These are phyloP conservation scores for Backusella tuberculispora DNA, from an alignment of 192 early-diverging fungal species.

Conservation along the genomic window DNA sequence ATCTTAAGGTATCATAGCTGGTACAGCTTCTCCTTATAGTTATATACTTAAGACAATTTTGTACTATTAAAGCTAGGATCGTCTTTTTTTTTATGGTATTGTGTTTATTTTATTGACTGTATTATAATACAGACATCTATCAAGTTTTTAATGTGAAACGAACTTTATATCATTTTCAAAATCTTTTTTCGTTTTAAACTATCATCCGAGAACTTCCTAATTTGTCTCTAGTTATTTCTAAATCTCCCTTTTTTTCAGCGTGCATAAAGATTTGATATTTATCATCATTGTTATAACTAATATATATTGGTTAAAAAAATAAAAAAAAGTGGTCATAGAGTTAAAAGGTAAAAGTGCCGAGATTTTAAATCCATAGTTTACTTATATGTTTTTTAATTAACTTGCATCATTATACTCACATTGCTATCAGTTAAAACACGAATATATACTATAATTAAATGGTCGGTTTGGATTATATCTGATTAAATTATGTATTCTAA, in stretches of 20 bases:
- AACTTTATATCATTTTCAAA: not conserved
- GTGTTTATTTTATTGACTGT: not conserved
- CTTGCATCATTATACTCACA: no score
- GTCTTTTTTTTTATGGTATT: no score
- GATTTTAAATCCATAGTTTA: no score
- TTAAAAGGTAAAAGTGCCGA: no score
- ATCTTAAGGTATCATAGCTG: not conserved
- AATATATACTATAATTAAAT: no score
- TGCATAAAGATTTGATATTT: not conserved
- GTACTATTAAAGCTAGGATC: not conserved
- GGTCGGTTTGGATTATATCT: no score
- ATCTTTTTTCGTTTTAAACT: constrained; percentile 3
- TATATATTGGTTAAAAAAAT: not conserved
- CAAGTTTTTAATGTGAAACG: not conserved
- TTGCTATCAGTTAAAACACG: no score
- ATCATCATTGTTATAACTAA: not conserved
- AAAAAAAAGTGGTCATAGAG: no score
- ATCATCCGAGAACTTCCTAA: not conserved
- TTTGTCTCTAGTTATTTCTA: not conserved
- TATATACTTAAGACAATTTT: not conserved
- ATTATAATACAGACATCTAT: not conserved
- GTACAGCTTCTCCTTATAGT: not conserved
- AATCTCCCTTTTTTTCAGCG: no score
- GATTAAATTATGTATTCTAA: no score
- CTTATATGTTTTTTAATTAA: no score